phyloP scores from a whole-genome alignment of 2,329 filamentous ascomycete genomes.

The Penicillium vulpinum region DNA sequence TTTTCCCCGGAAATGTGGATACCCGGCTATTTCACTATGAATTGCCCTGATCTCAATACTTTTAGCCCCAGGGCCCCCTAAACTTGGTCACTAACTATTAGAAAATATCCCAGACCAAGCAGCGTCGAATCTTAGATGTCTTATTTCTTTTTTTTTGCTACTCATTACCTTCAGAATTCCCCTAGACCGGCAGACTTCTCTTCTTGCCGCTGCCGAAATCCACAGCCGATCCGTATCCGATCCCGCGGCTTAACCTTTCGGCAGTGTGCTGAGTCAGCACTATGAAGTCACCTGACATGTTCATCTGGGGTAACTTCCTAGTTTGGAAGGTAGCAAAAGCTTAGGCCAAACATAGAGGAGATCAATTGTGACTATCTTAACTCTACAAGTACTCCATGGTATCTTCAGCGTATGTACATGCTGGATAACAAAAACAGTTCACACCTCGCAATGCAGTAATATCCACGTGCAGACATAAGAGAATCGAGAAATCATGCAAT shows the following conservation, averaged over 20 bases:
- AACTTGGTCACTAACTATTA: background rate
- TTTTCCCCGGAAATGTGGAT: conserved; percentile 15
- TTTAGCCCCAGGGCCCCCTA: background rate
- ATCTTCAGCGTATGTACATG: conserved; percentile 29
- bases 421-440: conserved; percentile 7
- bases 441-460: conserved; percentile 22
- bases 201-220: conserved; percentile 11
- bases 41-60: background rate
- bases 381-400: conserved; percentile 17
- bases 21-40: conserved; percentile 3
- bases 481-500: conserved; percentile 11
- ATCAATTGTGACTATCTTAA: conserved; percentile 6
- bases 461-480: conserved; percentile 9
- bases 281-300: background rate
- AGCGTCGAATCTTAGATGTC: background rate
- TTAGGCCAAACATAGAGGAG: background rate
- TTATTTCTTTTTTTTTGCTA: background rate
- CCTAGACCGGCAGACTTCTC: background rate
- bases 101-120: background rate
- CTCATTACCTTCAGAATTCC: background rate
- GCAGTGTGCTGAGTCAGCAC: conserved; percentile 1
- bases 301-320: background rate
- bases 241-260: conserved; percentile 8
- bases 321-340: too few relatives aligned
- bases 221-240: conserved; percentile 28